Evolutionary conservation across 331 rosid genomes (phyloP).

Genomic region (Erythrophleum ivorense): DNA sequence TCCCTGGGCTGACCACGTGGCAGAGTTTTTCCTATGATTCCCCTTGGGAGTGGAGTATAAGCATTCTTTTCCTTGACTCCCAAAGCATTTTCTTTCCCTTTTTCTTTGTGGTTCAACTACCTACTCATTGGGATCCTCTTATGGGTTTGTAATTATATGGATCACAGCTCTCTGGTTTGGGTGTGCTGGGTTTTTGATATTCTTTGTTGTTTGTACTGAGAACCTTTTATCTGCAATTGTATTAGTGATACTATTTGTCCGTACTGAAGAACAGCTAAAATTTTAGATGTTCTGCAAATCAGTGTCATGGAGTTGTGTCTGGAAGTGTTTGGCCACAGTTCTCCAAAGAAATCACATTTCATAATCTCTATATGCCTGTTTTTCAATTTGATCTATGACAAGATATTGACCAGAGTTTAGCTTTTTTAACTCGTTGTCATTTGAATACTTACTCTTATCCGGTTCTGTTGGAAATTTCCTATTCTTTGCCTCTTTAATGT

Average conservation of each 20-base stretch:
- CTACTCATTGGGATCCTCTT: not conserved
- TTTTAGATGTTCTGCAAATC: not conserved
- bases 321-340: conserved; percentile 1
- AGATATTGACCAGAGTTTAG: conserved; percentile 3
- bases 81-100: not conserved
- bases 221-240: not conserved
- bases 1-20: not conserved
- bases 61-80: not conserved
- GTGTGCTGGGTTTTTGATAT: not conserved
- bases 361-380: not conserved
- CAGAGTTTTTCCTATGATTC: not conserved
- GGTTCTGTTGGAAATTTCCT: not conserved
- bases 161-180: not conserved
- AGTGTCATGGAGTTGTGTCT: not conserved
- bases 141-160: not conserved
- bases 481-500: not conserved
- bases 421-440: not conserved
- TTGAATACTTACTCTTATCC: not conserved
- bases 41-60: not conserved
- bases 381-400: not conserved
- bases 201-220: not conserved
- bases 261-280: not conserved
- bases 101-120: not conserved
- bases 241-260: not conserved
- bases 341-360: not conserved